A percentile compares a stretch with the other conserved stretches of the same genome.
These are phyloP conservation scores for Ascoidea rubescens DNA, from an alignment of 805 yeast species.

Conservation along the genomic window DNA sequence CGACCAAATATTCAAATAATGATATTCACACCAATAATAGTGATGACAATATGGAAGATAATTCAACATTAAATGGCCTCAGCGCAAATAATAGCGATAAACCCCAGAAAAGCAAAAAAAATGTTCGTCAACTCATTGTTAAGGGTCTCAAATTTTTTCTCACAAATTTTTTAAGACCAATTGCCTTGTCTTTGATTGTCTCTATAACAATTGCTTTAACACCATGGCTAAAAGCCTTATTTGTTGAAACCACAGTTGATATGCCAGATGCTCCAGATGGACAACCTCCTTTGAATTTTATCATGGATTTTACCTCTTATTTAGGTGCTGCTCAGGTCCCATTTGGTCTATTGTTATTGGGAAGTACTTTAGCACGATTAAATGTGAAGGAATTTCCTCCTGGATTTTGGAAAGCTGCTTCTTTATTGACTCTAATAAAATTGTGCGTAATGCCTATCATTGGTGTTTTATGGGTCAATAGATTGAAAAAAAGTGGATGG, in stretches of 20 bases:
- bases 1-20: background rate
- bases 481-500: conserved; percentile 48
- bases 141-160: conserved; percentile 18
- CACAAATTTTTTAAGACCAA: conserved; percentile 52
- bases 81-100: conserved; percentile 12
- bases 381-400: conserved; percentile 33
- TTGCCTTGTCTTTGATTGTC: conserved; percentile 49
- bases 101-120: conserved; percentile 4
- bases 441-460: conserved; percentile 65
- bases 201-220: conserved; percentile 63
- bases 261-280: conserved; percentile 64
- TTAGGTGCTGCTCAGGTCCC: conserved; percentile 85
- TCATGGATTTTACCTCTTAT: conserved; percentile 71
- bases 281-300: conserved; percentile 67
- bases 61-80: conserved; percentile 17
- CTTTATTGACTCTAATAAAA: conserved; percentile 40
- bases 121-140: conserved; percentile 18
- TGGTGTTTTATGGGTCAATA: conserved; percentile 56
- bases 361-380: conserved; percentile 77
- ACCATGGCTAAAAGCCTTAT: conserved; percentile 70
- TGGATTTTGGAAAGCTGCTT: conserved; percentile 53
- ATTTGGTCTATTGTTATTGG: conserved; percentile 63
- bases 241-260: conserved; percentile 30
- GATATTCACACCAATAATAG: background rate
- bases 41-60: conserved; percentile 22